Conservation (phyloP, 768 basidiomycete species). For the Trametes maxima region DNA sequence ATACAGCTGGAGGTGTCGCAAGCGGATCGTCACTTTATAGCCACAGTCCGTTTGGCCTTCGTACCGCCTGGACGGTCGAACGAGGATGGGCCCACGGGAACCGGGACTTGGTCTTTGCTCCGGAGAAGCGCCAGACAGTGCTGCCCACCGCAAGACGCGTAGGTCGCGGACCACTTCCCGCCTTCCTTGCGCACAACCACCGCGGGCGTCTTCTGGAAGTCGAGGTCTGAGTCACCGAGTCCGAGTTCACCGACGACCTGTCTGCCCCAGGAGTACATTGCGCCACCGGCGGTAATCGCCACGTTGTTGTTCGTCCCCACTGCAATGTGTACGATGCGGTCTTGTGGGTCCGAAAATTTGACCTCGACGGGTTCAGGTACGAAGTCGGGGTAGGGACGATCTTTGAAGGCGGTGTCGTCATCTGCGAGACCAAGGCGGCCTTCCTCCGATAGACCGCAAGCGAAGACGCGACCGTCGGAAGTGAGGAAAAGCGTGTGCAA, state of each 20-base stretch:
- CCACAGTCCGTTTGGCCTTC: background rate
- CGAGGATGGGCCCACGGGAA: slow-evolving; percentile 3
- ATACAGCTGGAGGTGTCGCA: slow-evolving; percentile 20
- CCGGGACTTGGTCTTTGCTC: slow-evolving; percentile 45
- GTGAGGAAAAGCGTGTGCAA: slow-evolving; percentile 93
- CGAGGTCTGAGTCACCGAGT: slow-evolving; percentile 47
- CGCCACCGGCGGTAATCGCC: slow-evolving; percentile 66
- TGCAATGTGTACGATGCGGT: slow-evolving; percentile 66
- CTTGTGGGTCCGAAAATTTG: slow-evolving; percentile 61
- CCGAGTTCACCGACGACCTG: slow-evolving; percentile 80
- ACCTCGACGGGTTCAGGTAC: slow-evolving; percentile 67
- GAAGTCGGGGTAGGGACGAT: slow-evolving; percentile 57
- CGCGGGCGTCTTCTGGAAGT: slow-evolving; percentile 63
- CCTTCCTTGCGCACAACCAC: slow-evolving; percentile 74
- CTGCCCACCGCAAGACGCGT: slow-evolving; percentile 77
- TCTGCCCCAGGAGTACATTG: slow-evolving; percentile 77
- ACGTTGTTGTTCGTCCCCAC: slow-evolving; percentile 75
- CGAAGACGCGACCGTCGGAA: slow-evolving; percentile 79
- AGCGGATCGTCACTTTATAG: background rate
- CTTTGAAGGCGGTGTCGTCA: slow-evolving; percentile 67
- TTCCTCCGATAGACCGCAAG: slow-evolving; percentile 82
- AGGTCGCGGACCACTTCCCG: slow-evolving; percentile 64
- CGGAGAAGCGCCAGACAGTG: slow-evolving; percentile 75
- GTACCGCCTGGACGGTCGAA: background rate
- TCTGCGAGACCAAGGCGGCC: slow-evolving; percentile 80